Base-by-base conservation (phyloP, 345 rosid species). In the Kernera saxatilis region DNA sequence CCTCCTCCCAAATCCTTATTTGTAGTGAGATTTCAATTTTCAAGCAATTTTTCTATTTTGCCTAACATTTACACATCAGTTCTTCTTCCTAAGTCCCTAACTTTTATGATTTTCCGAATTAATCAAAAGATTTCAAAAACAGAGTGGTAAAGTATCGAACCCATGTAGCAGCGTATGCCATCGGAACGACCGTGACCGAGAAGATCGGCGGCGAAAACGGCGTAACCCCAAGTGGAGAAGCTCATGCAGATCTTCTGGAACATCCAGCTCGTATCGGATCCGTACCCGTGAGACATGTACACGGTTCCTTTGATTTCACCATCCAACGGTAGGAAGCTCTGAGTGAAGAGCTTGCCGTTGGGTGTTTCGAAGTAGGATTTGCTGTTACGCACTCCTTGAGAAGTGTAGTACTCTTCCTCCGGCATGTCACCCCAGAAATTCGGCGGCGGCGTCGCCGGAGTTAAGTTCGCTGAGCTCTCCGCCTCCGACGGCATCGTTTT, bases 141-240 rank as follows among this genome's bases (percentile, higher is more conserved):
- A 62, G 51, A 68, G n/a, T 18, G 30, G 36, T 14, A 25, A 29
- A 40, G 48, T 2, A 36, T 12, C 72, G 13, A 64, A 93, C 98
- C 96, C 85, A 94, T 22, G 69, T 89, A 94, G 84, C 99, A 89
- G 21, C 93, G 96, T 13, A 94, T 68, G 11, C 99, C 99, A 27
- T 94, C 99, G 2, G 97, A 91, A 69, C 95, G 81, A 70, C 97
- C 99, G 32, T 94, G 99, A 7, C 99, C 97, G 11, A 87, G 89
- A 60, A 94, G 96, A 81, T 94, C 97, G 50, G 97, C 96, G 35
- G 93, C 96, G 71, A 89, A 94, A 64, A 94, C 99, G 26, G 99
- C 96, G 67, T 86, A 94, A n/a, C 99, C 99, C 99, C 97, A 94
- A 23, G 72, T 78, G 1, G 90, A 72, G 35, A 36, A 91, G 50